Evolutionary conservation across 768 basidiomycete species (phyloP), one percentile per base, ranked within the genome.

Genomic region (Amanita muscaria): DNA sequence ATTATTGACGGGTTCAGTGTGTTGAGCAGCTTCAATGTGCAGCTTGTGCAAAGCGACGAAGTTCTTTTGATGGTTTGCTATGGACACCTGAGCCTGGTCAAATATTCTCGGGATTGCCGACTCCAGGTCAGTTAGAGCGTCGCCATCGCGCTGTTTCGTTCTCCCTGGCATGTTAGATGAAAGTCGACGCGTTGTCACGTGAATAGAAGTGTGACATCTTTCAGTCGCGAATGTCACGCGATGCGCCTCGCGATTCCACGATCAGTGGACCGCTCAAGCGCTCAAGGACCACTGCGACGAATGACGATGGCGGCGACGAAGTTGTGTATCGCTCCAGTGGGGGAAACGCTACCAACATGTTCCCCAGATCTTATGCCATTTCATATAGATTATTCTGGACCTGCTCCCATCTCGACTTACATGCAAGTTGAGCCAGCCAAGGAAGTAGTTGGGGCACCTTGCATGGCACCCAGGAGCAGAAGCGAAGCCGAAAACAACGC

Each of bases 41-140:
- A 93, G 62, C 59, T 89, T 89, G 68, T 88, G 71, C 3, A 96
- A 73, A 0, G 80, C 78, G 32, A 89, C 81, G 40, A 82, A 68
- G 63, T 96, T 94, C 70, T 96, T 96, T 49, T 83, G 80, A 61
- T 97, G 92, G 59, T 88, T 91, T 7, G 86, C 79, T 11, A 70
- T 61, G 0, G 83, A 77, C 5, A 59, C 65, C 59, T 92, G 88
- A 0, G 72, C 85, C 63, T 94, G 86, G 22, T 85, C 78, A 49
- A 93, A 88, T 34, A 91, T 86, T 25, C 73, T 77, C 15, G 77
- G 73, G 15, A 87, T 53, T 11, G 59, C 23, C 41, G 27, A 16
- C 4, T 32, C 21, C 21, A 47, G 32, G 8, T 40, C 48, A n/a
- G 42, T 21, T 10, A 47, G 30, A 23, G 19, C 29, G 7, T 27